Percentiles rank a stretch among this genome's conserved stretches.
Conservation (phyloP, 2,329 filamentous ascomycete species). For the Didymella glomerata region DNA sequence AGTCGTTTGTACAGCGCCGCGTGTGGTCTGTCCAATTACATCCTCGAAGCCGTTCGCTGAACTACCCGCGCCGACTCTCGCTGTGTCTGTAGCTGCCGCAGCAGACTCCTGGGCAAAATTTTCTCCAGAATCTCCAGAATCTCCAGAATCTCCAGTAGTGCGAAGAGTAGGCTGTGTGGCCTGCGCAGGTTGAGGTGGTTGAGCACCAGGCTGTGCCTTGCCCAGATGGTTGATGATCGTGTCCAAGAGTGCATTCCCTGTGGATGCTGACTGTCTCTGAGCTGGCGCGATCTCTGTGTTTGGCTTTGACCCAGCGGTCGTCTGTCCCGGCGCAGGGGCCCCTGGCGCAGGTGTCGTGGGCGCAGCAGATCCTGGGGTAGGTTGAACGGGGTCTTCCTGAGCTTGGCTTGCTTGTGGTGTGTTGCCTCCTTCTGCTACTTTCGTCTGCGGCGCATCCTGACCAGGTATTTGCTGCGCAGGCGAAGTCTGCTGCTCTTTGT, state of each 20-base stretch:
- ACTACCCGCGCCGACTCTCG: background rate
- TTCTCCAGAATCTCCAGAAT: background rate
- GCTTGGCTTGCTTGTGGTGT: background rate
- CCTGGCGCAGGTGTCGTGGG: background rate
- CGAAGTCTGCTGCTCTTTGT: background rate
- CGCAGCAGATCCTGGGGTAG: conserved; percentile 2
- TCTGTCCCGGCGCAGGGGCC: background rate
- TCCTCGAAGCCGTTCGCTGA: background rate
- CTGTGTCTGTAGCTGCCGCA: background rate
- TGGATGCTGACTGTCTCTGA: conserved; percentile 5
- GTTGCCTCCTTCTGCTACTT: background rate
- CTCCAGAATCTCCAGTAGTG: background rate
- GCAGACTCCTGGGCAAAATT: background rate
- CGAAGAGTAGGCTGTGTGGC: conserved; percentile 9
- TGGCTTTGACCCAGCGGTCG: background rate
- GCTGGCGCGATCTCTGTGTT: background rate
- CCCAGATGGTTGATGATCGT: conserved; percentile 31
- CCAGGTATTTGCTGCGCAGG: background rate
- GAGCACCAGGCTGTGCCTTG: conserved; percentile 15
- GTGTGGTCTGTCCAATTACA: background rate
- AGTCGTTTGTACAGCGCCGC: background rate
- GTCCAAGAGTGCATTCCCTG: conserved; percentile 25
- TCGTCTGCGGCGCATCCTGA: conserved; percentile 4
- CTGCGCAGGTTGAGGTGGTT: conserved; percentile 21
- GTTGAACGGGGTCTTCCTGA: background rate